Evolutionary conservation across 208 protist species (phyloP).

Genomic region (Entamoeba invadens): DNA sequence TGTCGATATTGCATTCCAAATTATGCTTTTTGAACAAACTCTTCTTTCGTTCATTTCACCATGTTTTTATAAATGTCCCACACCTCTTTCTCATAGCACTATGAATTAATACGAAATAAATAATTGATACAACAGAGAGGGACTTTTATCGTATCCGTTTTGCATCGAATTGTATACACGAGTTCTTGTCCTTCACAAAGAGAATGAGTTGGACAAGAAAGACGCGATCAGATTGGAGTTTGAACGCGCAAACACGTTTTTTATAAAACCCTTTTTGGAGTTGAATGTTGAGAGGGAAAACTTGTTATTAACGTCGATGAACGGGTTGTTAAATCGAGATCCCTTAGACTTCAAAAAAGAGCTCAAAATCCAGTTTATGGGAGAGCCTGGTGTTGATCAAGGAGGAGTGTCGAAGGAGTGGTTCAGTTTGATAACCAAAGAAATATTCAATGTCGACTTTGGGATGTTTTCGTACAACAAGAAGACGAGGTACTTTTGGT

Average conservation of each 20-base stretch:
- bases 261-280: neutral
- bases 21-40: too few relatives aligned
- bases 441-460: conserved; percentile 4
- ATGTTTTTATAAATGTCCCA: too few relatives aligned
- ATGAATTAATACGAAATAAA: neutral
- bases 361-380: conserved; percentile 9
- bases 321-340: neutral
- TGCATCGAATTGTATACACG: neutral
- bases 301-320: neutral
- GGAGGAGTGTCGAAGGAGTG: conserved; percentile 28
- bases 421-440: conserved; percentile 10
- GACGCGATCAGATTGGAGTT: neutral
- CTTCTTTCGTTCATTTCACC: too few relatives aligned
- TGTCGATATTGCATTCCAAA: too few relatives aligned
- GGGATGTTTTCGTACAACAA: conserved; percentile 10
- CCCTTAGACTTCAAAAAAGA: neutral
- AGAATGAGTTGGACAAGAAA: neutral
- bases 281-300: neutral
- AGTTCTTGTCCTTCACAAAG: neutral
- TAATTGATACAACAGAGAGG: neutral
- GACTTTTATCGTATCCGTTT: neutral
- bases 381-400: conserved; percentile 16
- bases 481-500: conserved; percentile 17
- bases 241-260: neutral
- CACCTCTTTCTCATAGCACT: neutral